Evolutionary conservation across 257 asterid genomes (phyloP), one percentile per base, ranked within the genome.

Genomic region (Solanum pinnatisectum): DNA sequence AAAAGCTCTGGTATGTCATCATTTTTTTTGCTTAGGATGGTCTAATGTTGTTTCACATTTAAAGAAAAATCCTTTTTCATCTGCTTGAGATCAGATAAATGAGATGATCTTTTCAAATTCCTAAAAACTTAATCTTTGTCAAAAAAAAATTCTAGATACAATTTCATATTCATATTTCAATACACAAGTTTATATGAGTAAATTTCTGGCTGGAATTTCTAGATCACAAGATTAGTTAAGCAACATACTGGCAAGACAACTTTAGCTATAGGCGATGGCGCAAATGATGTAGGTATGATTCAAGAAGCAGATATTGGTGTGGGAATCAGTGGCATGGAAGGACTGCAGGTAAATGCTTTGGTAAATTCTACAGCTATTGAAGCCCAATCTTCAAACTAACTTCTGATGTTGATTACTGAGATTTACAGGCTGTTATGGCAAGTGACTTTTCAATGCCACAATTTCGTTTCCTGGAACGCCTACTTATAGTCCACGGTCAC

Each of bases 241-340:
- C 95, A 95, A 91, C 98, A 98, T 87, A 97, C 99, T 74, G 98
- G 99, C 78, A 97, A 94, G 90, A 95, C 94, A 87, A 97, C 99
- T 20, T 89, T 97, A 87, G 99, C 99, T 27, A 95, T 97, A 82
- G 99, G 99, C 13, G 99, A 97, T 90, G 99, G 99, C 79, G 99
- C 99, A 86, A 97, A 97, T 92, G 99, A 97, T 90, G 99, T 97
- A 89, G 99, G 99, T 90, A 97, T 97, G 99, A 97, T 97, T 92
- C 99, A 97, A 91, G 99, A 95, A 92, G 99, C 99, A 35, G 99
- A 97, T 86, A 96, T 97, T 86, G 99, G 99, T 77, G 98, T 97
- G 88, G 99, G 99, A 89, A 97, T 97, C 92, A 97, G 99, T 83
- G 99, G 99, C 65, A 96, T 95, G 82, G 99, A 97, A 92, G 99